Base-by-base conservation (phyloP, 2,329 filamentous ascomycete species). In the Pseudofabraea citricarpa region DNA sequence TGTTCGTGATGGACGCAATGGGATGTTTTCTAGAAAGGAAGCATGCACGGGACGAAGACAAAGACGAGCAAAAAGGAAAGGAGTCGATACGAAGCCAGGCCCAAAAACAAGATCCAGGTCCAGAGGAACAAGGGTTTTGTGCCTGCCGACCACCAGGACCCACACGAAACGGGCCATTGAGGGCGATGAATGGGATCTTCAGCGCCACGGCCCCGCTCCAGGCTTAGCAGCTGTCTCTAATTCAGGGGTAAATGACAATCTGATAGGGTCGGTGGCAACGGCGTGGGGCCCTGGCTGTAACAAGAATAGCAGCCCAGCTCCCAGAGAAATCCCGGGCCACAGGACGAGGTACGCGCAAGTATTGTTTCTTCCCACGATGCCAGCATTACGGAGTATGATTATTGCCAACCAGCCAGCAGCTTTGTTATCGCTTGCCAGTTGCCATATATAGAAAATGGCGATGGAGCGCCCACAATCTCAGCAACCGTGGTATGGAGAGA, bases 31-130 rank as follows among this genome's bases (percentile, higher is more conserved):
- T 22, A 22, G 35, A 22, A 21, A 37, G n/a, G 35, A 24, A 15
- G 21, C n/a, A n/a, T n/a, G n/a, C n/a, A n/a, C n/a, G n/a, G n/a
- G n/a, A n/a, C n/a, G n/a, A n/a, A n/a, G n/a, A n/a, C n/a, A n/a
- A n/a, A n/a, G n/a, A n/a, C 15, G 35, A 37, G 19, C 16, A 37
- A 21, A 21, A 37, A 12, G 18, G 32, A 20, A 16, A 36, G 16
- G 35, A 37, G 35, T 21, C 19, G 35, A 37, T 37, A 37, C 35
- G 35, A 37, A 37, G 35, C 35, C 35, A 31, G 27, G 21, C 35
- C 35, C 19, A 22, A 37, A 37, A 37, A 37, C 35, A 21, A 37
- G 35, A 21, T 37, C 12, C 18, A 12, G 21, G 19, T 37, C 21
- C 35, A 37, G 35, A 37, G n/a, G 19, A 15, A 15, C 29, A 32